Conservation (phyloP, 176 grass and related monocot genomes). For the Avena atlantica region DNA sequence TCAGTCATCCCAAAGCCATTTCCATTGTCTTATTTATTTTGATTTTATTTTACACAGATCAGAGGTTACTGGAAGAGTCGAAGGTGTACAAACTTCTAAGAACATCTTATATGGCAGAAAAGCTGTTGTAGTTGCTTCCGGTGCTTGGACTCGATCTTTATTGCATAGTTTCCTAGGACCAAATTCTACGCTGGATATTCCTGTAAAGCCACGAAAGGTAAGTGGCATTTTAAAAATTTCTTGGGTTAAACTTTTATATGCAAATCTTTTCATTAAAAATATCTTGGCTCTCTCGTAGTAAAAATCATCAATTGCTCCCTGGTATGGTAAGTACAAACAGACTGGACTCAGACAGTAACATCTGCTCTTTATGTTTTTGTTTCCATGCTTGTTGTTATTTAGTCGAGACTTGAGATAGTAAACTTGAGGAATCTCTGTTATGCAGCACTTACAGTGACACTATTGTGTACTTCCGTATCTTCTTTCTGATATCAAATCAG, state of each 20-base stretch:
- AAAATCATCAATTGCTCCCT: neutral
- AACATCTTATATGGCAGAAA: slow-evolving; percentile 79
- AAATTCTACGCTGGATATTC: slow-evolving; percentile 64
- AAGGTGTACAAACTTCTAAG: slow-evolving; percentile 85
- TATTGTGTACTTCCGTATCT: neutral
- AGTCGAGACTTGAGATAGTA: neutral
- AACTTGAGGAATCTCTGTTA: neutral
- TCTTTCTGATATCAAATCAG: neutral
- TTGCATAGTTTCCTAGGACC: slow-evolving; percentile 66
- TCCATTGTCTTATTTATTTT: slow-evolving; percentile 2
- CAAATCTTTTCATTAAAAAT: neutral
- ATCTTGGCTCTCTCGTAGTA: neutral
- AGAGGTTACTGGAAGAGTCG: slow-evolving; percentile 67
- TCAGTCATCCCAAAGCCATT: neutral
- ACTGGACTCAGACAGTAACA: neutral
- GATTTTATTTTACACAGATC: slow-evolving; percentile 61
- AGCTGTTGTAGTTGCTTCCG: slow-evolving; percentile 81
- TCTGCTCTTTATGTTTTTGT: neutral
- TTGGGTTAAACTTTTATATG: slow-evolving; percentile 30
- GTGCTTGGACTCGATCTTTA: slow-evolving; percentile 84
- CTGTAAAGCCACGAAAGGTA: slow-evolving; percentile 91
- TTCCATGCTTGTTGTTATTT: slow-evolving; percentile 14
- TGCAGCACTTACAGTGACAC: slow-evolving; percentile 21
- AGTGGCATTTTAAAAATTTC: slow-evolving; percentile 42
- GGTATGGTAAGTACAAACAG: neutral